phyloP scores from a whole-genome alignment of 345 rosid genomes.

The Salix udensis region DNA sequence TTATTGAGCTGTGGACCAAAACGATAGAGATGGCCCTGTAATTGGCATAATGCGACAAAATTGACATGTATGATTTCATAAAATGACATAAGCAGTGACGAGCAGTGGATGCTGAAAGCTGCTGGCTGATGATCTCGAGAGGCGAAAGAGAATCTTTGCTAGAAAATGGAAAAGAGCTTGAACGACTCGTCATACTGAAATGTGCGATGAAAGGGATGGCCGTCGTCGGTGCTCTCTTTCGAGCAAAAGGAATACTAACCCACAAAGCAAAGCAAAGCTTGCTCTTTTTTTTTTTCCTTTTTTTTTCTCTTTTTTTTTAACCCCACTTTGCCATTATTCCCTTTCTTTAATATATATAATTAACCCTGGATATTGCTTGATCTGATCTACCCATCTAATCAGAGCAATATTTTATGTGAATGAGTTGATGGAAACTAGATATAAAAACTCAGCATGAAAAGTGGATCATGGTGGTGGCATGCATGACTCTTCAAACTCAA shows the following conservation, averaged over 20 bases:
- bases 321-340: neutral
- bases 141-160: neutral
- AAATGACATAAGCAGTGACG: slow-evolving; percentile 22
- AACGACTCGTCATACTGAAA: neutral
- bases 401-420: too few species aligned
- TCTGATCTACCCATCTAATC: too few species aligned
- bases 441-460: too few species aligned
- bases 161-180: neutral
- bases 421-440: too few species aligned
- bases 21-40: neutral
- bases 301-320: too few species aligned
- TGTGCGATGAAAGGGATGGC: neutral
- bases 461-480: too few species aligned
- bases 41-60: neutral
- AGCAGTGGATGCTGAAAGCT: neutral
- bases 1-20: neutral
- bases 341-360: too few species aligned
- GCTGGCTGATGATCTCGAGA: neutral
- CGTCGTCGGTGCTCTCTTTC: neutral
- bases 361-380: too few species aligned
- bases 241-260: neutral
- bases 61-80: neutral
- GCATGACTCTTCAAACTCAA: too few species aligned
- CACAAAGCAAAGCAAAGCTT: neutral
- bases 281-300: neutral